These are phyloP conservation scores for Colletotrichum navitas DNA, from an alignment of 2,329 filamentous ascomycete species.

Conservation along the genomic window DNA sequence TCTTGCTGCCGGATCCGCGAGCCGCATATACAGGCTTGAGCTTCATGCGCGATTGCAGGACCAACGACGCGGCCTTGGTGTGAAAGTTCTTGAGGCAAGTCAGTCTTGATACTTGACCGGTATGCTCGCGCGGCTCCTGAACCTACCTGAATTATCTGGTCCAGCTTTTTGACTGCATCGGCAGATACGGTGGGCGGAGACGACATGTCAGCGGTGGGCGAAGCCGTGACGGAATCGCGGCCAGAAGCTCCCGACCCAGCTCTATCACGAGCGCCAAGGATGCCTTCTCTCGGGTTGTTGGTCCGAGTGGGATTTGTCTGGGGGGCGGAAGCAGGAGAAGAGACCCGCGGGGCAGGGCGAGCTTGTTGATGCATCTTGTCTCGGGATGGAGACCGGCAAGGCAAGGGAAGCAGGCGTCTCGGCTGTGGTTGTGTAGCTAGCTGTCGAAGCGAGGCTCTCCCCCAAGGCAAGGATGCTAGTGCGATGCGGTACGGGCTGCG, in stretches of 20 bases:
- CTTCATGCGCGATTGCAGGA: conserved; percentile 84
- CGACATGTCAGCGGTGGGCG: conserved; percentile 62
- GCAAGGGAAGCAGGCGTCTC: background rate
- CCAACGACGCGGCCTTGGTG: conserved; percentile 85
- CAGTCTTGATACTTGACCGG: background rate
- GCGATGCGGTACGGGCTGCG: background rate
- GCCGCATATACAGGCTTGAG: conserved; percentile 70
- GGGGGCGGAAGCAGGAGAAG: conserved; percentile 79
- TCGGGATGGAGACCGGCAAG: conserved; percentile 10
- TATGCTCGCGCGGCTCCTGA: background rate
- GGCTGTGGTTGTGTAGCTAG: conserved; percentile 7
- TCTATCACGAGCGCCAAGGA: conserved; percentile 55
- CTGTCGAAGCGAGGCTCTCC: background rate
- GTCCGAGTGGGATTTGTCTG: conserved; percentile 79
- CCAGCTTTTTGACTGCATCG: conserved; percentile 83
- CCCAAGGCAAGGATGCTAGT: conserved; percentile 5
- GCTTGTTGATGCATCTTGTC: conserved; percentile 88
- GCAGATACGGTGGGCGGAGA: conserved; percentile 62
- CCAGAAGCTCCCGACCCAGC: conserved; percentile 58
- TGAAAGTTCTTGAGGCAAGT: conserved; percentile 80
- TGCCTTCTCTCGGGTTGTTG: conserved; percentile 79
- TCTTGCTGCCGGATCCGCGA: conserved; percentile 58
- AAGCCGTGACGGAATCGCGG: conserved; percentile 56
- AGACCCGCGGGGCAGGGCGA: conserved; percentile 77
- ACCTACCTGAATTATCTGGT: conserved; percentile 89